phyloP scores from a whole-genome alignment of 129 eudicot genomes.

The Arctium minus region DNA sequence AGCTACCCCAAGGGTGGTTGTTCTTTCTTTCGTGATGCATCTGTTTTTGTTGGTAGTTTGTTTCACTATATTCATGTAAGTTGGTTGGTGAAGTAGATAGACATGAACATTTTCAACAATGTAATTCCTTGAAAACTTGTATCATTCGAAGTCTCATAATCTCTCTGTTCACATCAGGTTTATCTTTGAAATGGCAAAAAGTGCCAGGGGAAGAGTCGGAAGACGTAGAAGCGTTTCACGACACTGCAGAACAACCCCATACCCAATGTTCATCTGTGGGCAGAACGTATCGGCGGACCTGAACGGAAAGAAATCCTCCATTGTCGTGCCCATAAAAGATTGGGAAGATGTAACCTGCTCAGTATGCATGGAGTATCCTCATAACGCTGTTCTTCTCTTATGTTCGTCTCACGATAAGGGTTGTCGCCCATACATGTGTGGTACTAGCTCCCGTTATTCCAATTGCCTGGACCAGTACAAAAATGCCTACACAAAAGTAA shows the following conservation, averaged over 20 bases:
- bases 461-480: constrained; percentile 94
- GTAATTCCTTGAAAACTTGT: neutral
- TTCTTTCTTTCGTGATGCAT: neutral
- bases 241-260: constrained; percentile 62
- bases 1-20: no score
- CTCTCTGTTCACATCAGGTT: constrained; percentile 17
- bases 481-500: constrained; percentile 61
- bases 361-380: constrained; percentile 94
- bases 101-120: neutral
- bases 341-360: constrained; percentile 95
- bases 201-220: constrained; percentile 47
- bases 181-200: constrained; percentile 61
- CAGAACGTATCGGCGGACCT: constrained; percentile 15
- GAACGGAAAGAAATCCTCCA: constrained; percentile 38
- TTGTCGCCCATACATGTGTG: constrained; percentile 97
- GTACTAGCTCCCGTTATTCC: constrained; percentile 83
- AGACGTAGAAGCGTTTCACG: constrained; percentile 69
- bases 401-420: constrained; percentile 92
- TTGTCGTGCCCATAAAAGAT: constrained; percentile 48
- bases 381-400: constrained; percentile 89
- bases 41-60: neutral
- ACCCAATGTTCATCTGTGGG: constrained; percentile 36
- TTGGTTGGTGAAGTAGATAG: neutral
- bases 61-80: neutral
- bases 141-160: neutral